phyloP scores from a whole-genome alignment of 1,284 basidiomycete species.

The Xanthoconium separans region DNA sequence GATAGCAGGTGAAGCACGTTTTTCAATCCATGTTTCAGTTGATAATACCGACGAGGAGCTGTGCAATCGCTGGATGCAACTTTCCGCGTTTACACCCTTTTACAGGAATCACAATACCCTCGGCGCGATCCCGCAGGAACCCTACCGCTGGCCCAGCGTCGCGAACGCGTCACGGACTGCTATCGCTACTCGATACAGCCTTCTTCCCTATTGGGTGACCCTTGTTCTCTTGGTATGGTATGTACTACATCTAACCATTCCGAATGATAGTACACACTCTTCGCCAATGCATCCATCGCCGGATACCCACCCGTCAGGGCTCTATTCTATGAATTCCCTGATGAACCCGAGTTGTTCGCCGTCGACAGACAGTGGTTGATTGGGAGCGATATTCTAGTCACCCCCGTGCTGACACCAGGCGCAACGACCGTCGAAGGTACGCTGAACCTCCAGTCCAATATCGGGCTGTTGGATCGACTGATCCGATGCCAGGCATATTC shows the following conservation, averaged over 20 bases:
- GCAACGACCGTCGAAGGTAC: slow-evolving; percentile 43
- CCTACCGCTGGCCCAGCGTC: slow-evolving; percentile 72
- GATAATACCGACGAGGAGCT: slow-evolving; percentile 73
- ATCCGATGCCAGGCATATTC: slow-evolving; percentile 44
- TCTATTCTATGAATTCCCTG: slow-evolving; percentile 72
- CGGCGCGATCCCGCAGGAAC: slow-evolving; percentile 64
- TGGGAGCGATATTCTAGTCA: slow-evolving; percentile 66
- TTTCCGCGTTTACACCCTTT: slow-evolving; percentile 70
- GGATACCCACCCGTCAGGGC: slow-evolving; percentile 69
- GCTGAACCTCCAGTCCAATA: not conserved
- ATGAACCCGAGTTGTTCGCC: slow-evolving; percentile 59
- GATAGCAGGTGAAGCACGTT: not conserved
- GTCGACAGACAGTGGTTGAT: slow-evolving; percentile 70
- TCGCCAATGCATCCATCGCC: slow-evolving; percentile 57
- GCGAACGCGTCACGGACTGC: slow-evolving; percentile 64
- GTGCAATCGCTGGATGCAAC: slow-evolving; percentile 77
- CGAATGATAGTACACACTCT: slow-evolving; percentile 57
- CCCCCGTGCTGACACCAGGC: slow-evolving; percentile 66
- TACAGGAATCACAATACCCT: slow-evolving; percentile 63
- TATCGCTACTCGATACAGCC: slow-evolving; percentile 59
- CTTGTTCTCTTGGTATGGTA: slow-evolving; percentile 18
- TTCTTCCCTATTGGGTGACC: slow-evolving; percentile 74
- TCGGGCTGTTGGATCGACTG: not conserved
- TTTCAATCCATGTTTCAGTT: not conserved
- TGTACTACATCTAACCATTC: slow-evolving; percentile 19